Conservation (phyloP, 192 early-diverging fungal genomes). For the Backusella circina region DNA sequence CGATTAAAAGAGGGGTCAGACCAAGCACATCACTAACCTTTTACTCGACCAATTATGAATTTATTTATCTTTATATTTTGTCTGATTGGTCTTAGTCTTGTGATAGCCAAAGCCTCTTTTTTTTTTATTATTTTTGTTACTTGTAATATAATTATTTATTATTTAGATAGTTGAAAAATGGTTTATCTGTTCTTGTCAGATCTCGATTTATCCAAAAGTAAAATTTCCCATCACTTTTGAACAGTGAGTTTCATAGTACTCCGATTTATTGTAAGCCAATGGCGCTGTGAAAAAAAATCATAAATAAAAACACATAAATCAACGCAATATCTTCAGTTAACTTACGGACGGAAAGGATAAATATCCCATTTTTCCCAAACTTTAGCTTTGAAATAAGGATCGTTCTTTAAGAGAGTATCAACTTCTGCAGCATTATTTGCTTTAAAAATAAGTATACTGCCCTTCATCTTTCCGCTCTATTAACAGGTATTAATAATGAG, state of each 20-base stretch:
- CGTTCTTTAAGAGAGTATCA: background rate
- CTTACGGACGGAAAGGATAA: background rate
- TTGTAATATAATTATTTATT: too few species aligned
- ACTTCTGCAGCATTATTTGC: background rate
- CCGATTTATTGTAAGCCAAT: background rate
- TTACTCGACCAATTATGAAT: background rate
- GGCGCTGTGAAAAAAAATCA: background rate
- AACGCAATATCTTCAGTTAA: background rate
- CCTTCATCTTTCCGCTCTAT: conserved; percentile 14
- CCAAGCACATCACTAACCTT: background rate
- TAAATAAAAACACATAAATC: background rate
- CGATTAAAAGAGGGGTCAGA: background rate
- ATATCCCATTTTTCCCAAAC: conserved; percentile 18
- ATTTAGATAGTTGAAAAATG: background rate
- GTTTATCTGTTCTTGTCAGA: background rate
- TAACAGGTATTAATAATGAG: background rate
- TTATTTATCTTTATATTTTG: background rate
- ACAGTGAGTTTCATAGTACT: background rate
- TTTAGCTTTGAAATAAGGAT: conserved; percentile 9
- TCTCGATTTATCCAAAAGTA: background rate
- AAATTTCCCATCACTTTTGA: background rate
- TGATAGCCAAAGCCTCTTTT: background rate
- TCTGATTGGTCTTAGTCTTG: background rate
- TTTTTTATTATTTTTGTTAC: background rate
- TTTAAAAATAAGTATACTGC: background rate